Percentiles rank a stretch among this genome's conserved stretches.
Conservation (phyloP, 495 filamentous ascomycete species). For the Physcia stellaris region DNA sequence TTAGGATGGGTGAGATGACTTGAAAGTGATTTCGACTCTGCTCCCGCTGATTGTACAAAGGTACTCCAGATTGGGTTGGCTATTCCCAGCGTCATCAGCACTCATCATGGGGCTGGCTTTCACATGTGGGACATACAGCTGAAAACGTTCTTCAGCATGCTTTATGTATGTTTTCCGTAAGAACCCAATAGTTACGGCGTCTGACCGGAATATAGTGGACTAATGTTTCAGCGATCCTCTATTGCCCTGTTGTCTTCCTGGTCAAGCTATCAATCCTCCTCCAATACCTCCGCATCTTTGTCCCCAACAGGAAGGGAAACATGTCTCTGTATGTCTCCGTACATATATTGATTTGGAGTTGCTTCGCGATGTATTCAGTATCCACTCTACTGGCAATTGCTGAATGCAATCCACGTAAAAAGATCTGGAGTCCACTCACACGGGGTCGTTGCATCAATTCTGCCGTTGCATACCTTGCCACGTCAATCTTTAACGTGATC, state of each 20-base stretch:
- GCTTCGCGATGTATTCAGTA: slow-evolving; percentile 3
- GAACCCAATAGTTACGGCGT: neutral
- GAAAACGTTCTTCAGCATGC: slow-evolving; percentile 3
- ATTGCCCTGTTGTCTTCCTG: slow-evolving; percentile 5
- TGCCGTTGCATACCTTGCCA: slow-evolving; percentile 11
- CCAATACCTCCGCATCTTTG: slow-evolving; percentile 11
- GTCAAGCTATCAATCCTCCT: slow-evolving; percentile 13
- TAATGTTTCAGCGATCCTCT: slow-evolving; percentile 3
- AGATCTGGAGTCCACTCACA: slow-evolving; percentile 20
- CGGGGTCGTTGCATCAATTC: slow-evolving; percentile 24
- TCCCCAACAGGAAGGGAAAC: slow-evolving; percentile 7
- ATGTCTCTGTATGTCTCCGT: slow-evolving; percentile 5
- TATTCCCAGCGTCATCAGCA: neutral
- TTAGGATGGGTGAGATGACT: slow-evolving; percentile 6
- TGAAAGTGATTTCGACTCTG: neutral
- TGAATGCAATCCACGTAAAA: slow-evolving; percentile 23
- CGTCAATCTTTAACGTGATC: slow-evolving; percentile 7
- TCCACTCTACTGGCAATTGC: neutral
- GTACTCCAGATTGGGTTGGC: neutral
- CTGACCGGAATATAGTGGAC: neutral
- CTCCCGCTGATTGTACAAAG: neutral
- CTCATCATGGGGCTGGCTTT: slow-evolving; percentile 1
- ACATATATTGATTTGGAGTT: slow-evolving; percentile 6
- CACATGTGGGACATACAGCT: slow-evolving; percentile 11
- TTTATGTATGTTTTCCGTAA: slow-evolving; percentile 3